These are phyloP conservation scores for Cenchrus purpureus DNA, from an alignment of 176 grass and related monocot genomes.

Conservation along the genomic window DNA sequence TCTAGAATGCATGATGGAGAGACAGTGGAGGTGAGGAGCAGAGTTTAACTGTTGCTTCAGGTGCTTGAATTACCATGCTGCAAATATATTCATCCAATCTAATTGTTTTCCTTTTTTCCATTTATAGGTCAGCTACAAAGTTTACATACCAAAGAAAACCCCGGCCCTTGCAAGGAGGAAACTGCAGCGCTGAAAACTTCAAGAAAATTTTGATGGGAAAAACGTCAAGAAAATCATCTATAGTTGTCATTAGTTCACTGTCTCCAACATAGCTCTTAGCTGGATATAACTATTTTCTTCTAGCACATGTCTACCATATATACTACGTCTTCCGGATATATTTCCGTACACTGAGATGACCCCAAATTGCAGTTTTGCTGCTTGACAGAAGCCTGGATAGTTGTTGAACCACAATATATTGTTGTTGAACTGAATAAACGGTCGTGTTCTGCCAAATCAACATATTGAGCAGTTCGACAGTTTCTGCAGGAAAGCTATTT, in stretches of 20 bases:
- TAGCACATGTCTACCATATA: neutral
- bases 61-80: slow-evolving; percentile 4
- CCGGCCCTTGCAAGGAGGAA: slow-evolving; percentile 75
- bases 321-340: slow-evolving; percentile 23
- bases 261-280: neutral
- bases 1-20: slow-evolving; percentile 97
- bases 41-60: slow-evolving; percentile 27
- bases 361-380: slow-evolving; percentile 12
- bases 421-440: slow-evolving; percentile 16
- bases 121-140: slow-evolving; percentile 92
- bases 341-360: neutral
- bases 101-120: slow-evolving; percentile 41
- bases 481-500: neutral
- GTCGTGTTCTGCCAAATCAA: slow-evolving; percentile 2
- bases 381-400: slow-evolving; percentile 18
- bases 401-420: slow-evolving; percentile 14
- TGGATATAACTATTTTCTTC: slow-evolving; percentile 40
- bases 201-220: too few species aligned
- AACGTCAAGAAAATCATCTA: slow-evolving; percentile 10
- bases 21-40: slow-evolving; percentile 63
- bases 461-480: neutral
- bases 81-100: slow-evolving; percentile 17
- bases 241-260: neutral
- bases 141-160: slow-evolving; percentile 87
- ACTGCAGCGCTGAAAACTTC: slow-evolving; percentile 58